Evolutionary conservation across 176 grass and related monocot genomes (phyloP), one percentile per base, ranked within the genome.

Genomic region (Oryza nivara): DNA sequence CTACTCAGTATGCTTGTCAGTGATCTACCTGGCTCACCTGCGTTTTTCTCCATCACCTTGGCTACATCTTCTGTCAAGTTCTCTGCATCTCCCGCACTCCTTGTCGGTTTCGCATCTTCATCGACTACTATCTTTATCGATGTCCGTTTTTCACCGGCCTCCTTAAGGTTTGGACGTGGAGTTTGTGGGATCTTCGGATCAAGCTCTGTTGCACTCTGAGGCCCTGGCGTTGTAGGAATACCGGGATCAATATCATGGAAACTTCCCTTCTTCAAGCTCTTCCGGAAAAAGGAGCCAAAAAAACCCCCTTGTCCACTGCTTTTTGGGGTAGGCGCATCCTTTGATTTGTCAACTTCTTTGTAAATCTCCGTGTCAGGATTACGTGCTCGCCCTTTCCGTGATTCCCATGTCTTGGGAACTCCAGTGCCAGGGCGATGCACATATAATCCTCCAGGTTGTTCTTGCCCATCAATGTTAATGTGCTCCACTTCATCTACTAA

Each of bases 381-480:
- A 11, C 89, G 89, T 22, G 77, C 89, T 73, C 93, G 88, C 4
- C 96, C 96, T 96, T 96, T 94, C 67, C 96, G 67, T 30, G 88
- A 73, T 87, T 99, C 91, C 88, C 93, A 96, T 84, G 91, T 99
- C 81, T 84, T 90, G 35, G 85, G 81, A 17, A 88, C 88, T 47
- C 86, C 84, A 66, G 79, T 90, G 9, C 96, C 96, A 65, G 93
- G 91, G 73, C 85, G 93, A 90, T 96, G 86, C 20, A 99, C 89
- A 92, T 92, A 99, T 86, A 94, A 66, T 15, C 90, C 83, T 78
- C 89, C 91, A 49, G 70, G 54, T 72, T 94, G 83, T n/a, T 98
- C 96, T 83, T 92, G 87, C 69, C 96, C 96, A 54, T 94, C 85
- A 47, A 94, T 87, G 71, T 87, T 88, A 43, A 98, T 93, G 45